Evolutionary conservation across 2,329 filamentous ascomycete genomes (phyloP), one percentile per base, ranked within the genome.

Genomic region (Ophidiomyces ophidiicola): DNA sequence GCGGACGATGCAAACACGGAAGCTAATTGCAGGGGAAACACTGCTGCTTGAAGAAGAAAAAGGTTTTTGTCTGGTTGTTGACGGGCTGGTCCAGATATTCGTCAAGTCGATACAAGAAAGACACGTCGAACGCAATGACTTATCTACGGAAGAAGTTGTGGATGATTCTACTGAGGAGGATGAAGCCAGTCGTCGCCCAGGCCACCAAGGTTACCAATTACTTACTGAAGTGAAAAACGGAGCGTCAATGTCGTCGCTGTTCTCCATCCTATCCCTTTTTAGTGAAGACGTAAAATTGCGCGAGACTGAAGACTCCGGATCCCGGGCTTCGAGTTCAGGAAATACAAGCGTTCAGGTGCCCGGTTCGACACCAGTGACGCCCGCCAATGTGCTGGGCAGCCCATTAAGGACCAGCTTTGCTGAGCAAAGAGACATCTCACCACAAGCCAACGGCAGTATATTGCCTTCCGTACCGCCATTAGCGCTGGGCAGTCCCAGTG

Each of bases 141-240:
- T 61, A 18, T 64, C 65, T 42, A 56, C 48, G 42, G 61, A 50
- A 54, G 64, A 55, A 56, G 64, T 37, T 37, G 55, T 55, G 12
- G 51, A 66, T 15, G 64, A 68, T 14, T 66, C 44, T 54, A 59
- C 45, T 50, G 62, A 42, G 19, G 44, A 45, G 51, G 55, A 41
- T 55, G 80, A 85, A n/a, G 79, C 80, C 19, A 66, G 70, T 29
- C 63, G 67, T 28, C 62, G 69, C 21, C 61, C 71, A 4, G 74
- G 72, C 5, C 78, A 83, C 41, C 86, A 94, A 56, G 83, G 81
- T 21, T 98, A 98, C 53, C 90, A 96, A 57, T 71, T 98, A 26
- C 69, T 98, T 39, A 98, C 90, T 0, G 92, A 98, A 60, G 88
- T 98, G 38, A 92, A 90, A 53, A 98, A 98, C 52, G 90, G 90